Conservation (phyloP, 1,139 yeast genomes). For the Yamadazyma pseudoaaseri region DNA sequence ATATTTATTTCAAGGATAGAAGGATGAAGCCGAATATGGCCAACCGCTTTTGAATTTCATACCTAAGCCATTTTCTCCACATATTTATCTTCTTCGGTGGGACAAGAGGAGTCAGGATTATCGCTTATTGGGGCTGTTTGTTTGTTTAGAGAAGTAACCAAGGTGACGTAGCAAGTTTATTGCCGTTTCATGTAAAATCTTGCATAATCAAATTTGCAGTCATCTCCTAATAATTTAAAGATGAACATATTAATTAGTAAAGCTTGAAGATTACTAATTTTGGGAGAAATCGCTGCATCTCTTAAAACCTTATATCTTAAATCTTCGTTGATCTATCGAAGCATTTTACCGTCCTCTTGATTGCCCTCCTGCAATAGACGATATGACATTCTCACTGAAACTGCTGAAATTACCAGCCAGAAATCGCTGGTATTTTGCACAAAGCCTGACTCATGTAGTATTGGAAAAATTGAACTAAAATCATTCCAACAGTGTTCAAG, state of each 20-base stretch:
- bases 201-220: no score
- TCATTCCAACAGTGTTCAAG: conserved; percentile 22
- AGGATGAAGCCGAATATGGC: conserved; percentile 17
- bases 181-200: conserved; percentile 27
- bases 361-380: neutral
- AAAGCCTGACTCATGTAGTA: conserved; percentile 40
- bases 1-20: conserved; percentile 35
- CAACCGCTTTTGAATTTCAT: neutral
- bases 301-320: neutral
- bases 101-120: no score
- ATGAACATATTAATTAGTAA: conserved; percentile 20
- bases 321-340: neutral
- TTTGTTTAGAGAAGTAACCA: conserved; percentile 21
- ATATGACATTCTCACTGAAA: neutral
- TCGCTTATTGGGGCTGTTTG: no score
- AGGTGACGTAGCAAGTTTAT: conserved; percentile 24
- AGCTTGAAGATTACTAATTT: conserved; percentile 22
- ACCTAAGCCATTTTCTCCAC: neutral
- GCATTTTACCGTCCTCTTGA: neutral
- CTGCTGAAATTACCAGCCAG: neutral
- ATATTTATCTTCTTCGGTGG: neutral
- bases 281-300: conserved; percentile 11
- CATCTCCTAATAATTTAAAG: conserved; percentile 23
- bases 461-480: conserved; percentile 29
- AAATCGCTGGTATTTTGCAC: conserved; percentile 15